Evolutionary conservation across 1,284 basidiomycete genomes (phyloP), one percentile per base, ranked within the genome.

Genomic region (Pseudomicrostroma phylloplanum): DNA sequence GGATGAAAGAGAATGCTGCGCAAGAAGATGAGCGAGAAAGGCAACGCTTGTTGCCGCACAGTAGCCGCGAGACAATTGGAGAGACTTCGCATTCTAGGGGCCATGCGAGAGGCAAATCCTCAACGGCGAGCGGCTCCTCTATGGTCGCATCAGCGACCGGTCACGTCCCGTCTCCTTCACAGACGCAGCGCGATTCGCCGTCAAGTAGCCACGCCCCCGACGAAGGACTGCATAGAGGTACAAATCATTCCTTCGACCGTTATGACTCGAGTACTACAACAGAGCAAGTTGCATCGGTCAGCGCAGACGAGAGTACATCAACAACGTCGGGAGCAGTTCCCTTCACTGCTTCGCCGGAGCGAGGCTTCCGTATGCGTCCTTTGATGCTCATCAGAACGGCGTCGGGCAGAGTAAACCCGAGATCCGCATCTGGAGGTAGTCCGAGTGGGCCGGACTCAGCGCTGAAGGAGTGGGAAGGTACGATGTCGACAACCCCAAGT

Each of bases 1-100:
- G 72, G 72, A 67, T 76, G 58, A 63, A 63, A 26, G 67, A 58
- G 11, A 61, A 61, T 42, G 17, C 36, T 25, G 23, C 39, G 1
- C 17, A 26, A 23, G 30, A 30, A 19, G 36, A 55, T 17, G 25
- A 26, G 8, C 25, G 54, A 36, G 30, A 36, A 9, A 36, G 30
- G 30, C 30, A 36, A 36, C 30, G 30, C 4, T 9, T 36, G 30
- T 9, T 36, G 30, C 30, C 30, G 3, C 30, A 36, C 46, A 11
- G 21, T 3, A 26, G 21, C 17, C 25, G 25, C n/a, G 13, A 19
- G 17, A 23, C 11, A 43, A n/a, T 6, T 17, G 51, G 9, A 58
- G 21, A 58, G 17, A 15, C 6, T 13, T 3, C 4, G 6, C 17
- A 48, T 13, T 4, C 21, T 12, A n/a, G 15, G 6, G 17, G 21